Evolutionary conservation across 2,329 filamentous ascomycete genomes (phyloP).

Genomic region (Xylaria digitata): DNA sequence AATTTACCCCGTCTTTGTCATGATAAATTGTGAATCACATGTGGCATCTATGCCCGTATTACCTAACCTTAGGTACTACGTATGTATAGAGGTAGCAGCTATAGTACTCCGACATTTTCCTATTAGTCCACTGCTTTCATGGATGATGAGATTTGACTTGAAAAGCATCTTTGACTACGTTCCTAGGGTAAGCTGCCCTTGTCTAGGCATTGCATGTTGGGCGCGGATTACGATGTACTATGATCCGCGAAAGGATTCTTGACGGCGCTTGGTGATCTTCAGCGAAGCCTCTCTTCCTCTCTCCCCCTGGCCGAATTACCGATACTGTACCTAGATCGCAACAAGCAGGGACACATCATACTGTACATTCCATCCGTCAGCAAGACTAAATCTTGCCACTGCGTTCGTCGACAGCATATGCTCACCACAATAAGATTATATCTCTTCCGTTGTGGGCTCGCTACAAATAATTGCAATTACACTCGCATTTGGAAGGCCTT

Average conservation of each 20-base stretch:
- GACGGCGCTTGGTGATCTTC: neutral
- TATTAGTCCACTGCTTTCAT: too few relatives aligned
- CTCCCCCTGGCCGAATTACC: too few relatives aligned
- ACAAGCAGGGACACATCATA: constrained; percentile 19
- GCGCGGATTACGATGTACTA: constrained; percentile 8
- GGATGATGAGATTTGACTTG: too few relatives aligned
- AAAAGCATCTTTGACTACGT: neutral
- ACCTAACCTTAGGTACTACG: neutral
- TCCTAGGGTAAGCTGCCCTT: neutral
- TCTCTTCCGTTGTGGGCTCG: neutral
- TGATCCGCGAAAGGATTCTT: constrained; percentile 5
- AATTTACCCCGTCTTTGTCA: too few relatives aligned
- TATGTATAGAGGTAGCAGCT: neutral
- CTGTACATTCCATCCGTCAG: constrained; percentile 13
- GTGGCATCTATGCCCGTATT: neutral
- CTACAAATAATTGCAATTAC: neutral
- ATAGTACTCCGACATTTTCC: too few relatives aligned
- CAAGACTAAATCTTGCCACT: too few relatives aligned
- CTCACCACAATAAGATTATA: too few relatives aligned
- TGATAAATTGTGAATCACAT: neutral
- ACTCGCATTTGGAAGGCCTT: neutral
- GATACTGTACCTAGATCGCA: neutral
- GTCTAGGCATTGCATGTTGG: constrained; percentile 1
- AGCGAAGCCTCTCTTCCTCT: neutral
- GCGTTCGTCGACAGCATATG: too few relatives aligned